Conservation (phyloP, 352 stramenopile species). For the Phytophthora pisi region DNA sequence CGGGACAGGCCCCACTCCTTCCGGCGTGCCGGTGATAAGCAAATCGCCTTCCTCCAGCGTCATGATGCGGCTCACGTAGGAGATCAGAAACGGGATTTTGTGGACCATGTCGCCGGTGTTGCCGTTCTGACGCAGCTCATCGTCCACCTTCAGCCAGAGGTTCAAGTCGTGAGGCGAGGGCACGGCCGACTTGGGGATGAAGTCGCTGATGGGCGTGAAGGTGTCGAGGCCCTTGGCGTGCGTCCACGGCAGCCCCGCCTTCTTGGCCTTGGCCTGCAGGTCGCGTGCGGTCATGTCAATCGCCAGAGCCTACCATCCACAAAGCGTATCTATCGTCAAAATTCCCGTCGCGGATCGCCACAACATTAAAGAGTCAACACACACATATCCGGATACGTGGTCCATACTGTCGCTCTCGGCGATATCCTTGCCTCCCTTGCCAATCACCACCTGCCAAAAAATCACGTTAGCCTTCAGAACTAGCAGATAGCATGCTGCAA, state of each 20-base stretch:
- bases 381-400: conserved; percentile 73
- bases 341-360: neutral
- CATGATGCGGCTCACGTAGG: conserved; percentile 84
- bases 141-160: conserved; percentile 85
- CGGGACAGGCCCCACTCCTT: conserved; percentile 73
- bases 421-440: conserved; percentile 69
- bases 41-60: conserved; percentile 85
- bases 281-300: conserved; percentile 87
- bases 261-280: conserved; percentile 79
- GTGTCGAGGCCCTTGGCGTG: conserved; percentile 80
- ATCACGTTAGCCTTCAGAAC: neutral
- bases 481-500: neutral
- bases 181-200: conserved; percentile 75
- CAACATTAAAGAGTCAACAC: neutral
- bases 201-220: conserved; percentile 83
- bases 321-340: neutral
- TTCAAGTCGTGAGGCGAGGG: conserved; percentile 67
- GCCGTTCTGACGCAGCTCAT: conserved; percentile 72
- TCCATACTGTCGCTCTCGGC: conserved; percentile 65
- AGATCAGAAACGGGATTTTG: conserved; percentile 76
- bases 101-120: conserved; percentile 85
- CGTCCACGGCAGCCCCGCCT: conserved; percentile 75
- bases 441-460: conserved; percentile 63
- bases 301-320: conserved; percentile 48
- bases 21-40: conserved; percentile 85